Evolutionary conservation across 768 basidiomycete genomes (phyloP).

Genomic region (Boletales sp.): DNA sequence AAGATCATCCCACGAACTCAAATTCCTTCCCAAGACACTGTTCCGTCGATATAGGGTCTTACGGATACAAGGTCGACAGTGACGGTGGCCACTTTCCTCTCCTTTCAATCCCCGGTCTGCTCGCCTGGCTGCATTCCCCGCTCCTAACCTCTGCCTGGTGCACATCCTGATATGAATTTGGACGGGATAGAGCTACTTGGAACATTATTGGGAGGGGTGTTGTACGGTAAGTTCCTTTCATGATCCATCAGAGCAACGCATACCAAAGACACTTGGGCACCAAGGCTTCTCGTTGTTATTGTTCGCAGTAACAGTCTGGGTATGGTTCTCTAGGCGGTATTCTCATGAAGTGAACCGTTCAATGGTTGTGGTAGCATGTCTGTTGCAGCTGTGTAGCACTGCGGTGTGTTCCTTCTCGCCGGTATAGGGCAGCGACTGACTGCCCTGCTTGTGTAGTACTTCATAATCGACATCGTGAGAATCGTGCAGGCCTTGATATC

Average conservation of each 20-base stretch:
- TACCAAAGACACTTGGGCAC: neutral
- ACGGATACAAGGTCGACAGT: too few species aligned
- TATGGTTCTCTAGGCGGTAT: neutral
- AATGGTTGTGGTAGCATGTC: conserved; percentile 24
- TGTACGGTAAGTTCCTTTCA: conserved; percentile 13
- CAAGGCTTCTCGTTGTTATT: conserved; percentile 35
- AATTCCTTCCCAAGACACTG: too few species aligned
- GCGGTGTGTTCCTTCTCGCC: conserved; percentile 10
- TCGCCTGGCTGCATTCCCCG: too few species aligned
- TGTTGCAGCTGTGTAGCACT: conserved; percentile 30
- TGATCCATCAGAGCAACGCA: neutral
- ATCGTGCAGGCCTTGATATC: conserved; percentile 24
- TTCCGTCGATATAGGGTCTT: too few species aligned
- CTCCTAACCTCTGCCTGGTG: neutral
- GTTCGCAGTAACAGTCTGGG: conserved; percentile 32
- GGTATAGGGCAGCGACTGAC: neutral
- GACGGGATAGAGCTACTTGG: conserved; percentile 11
- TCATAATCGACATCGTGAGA: conserved; percentile 24
- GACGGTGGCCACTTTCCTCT: too few species aligned
- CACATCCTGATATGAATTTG: conserved; percentile 6
- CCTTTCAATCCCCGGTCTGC: too few species aligned
- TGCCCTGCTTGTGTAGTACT: conserved; percentile 13
- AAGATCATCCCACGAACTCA: too few species aligned
- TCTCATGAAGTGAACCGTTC: conserved; percentile 12
- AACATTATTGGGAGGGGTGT: conserved; percentile 11